phyloP scores from a whole-genome alignment of 169 alveolate species.

The Babesia bigemina region DNA sequence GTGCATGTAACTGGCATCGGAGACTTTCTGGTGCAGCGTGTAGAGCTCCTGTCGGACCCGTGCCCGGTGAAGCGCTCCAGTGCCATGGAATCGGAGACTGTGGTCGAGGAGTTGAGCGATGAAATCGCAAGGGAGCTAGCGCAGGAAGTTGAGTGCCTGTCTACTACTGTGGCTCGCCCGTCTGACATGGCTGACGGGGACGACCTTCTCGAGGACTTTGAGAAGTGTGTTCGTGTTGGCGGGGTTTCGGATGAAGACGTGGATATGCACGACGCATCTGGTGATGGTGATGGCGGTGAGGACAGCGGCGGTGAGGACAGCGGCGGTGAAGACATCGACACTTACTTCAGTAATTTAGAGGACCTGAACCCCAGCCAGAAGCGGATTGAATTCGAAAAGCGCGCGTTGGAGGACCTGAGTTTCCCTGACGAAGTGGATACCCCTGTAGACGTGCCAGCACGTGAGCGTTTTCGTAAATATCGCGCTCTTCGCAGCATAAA shows the following conservation, averaged over 20 bases:
- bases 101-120: conserved; percentile 58
- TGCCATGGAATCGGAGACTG: conserved; percentile 24
- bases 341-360: conserved; percentile 23
- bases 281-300: conserved; percentile 7
- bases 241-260: conserved; percentile 30
- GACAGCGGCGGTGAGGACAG: conserved; percentile 33
- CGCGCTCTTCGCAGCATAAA: conserved; percentile 88
- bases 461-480: conserved; percentile 83
- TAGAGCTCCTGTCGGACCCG: conserved; percentile 63
- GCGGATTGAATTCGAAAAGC: conserved; percentile 54
- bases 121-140: conserved; percentile 45
- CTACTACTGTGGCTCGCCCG: not conserved
- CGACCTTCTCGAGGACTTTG: conserved; percentile 26
- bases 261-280: conserved; percentile 2
- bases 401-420: conserved; percentile 57
- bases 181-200: not conserved
- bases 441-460: conserved; percentile 76
- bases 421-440: conserved; percentile 93
- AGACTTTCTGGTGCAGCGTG: conserved; percentile 67
- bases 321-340: conserved; percentile 32
- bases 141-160: conserved; percentile 51
- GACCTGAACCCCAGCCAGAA: conserved; percentile 19
- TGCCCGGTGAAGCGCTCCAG: conserved; percentile 44
- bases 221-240: conserved; percentile 35
- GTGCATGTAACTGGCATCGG: conserved; percentile 76